Percentiles rank a stretch among this genome's conserved stretches.
Evolutionary conservation across 2,329 filamentous ascomycete species (phyloP).

Genomic region (Nemania diffusa): DNA sequence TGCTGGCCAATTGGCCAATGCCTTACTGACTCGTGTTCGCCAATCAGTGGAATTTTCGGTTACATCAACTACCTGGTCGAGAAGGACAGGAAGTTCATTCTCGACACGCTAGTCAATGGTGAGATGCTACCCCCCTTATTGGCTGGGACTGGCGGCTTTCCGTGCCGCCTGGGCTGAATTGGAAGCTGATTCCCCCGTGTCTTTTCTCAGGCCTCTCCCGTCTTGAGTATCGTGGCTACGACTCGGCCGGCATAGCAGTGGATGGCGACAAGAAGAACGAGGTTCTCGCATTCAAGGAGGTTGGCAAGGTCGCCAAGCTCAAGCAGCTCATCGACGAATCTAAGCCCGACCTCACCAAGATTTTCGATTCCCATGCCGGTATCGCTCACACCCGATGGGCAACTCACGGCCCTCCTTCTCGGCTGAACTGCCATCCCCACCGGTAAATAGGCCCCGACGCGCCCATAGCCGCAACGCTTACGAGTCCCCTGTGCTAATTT

Average conservation of each 20-base stretch:
- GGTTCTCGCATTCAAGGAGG: constrained; percentile 97
- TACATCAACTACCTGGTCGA: constrained; percentile 99
- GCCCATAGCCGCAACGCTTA: constrained; percentile 34
- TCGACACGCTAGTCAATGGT: constrained; percentile 97
- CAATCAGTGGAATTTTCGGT: constrained; percentile 86
- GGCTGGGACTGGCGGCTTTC: constrained; percentile 31
- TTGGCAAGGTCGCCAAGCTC: constrained; percentile 98
- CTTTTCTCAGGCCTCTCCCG: constrained; percentile 78
- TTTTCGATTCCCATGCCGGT: constrained; percentile 97
- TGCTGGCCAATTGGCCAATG: constrained; percentile 26
- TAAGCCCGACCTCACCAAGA: constrained; percentile 86
- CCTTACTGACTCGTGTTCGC: constrained; percentile 44
- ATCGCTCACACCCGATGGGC: constrained; percentile 99
- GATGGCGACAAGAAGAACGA: constrained; percentile 99
- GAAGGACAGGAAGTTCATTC: constrained; percentile 96
- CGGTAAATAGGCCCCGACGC: constrained; percentile 70
- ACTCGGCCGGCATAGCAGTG: constrained; percentile 94
- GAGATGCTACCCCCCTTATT: constrained; percentile 53
- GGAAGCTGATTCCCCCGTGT: constrained; percentile 45
- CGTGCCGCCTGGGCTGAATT: constrained; percentile 13
- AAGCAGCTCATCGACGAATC: constrained; percentile 89
- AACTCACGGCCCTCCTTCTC: constrained; percentile 93
- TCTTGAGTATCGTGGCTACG: constrained; percentile 98
- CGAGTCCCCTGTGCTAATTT: constrained; percentile 43
- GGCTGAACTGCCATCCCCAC: constrained; percentile 97